Base-by-base conservation (phyloP, 2,329 filamentous ascomycete species). In the Penicillium crustosum region DNA sequence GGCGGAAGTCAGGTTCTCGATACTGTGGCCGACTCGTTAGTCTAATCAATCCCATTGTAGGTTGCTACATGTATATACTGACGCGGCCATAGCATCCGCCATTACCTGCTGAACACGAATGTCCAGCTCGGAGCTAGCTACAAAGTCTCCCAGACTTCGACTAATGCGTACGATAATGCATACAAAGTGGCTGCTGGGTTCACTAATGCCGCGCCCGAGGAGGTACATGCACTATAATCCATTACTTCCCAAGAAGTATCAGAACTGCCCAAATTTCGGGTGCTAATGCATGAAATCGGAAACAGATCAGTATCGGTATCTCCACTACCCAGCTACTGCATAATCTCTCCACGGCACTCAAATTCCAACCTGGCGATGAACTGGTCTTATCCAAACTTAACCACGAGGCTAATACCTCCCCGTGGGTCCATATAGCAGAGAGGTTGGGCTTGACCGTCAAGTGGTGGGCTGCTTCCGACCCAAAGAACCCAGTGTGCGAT, bases 71-170 rank as follows among this genome's bases (percentile, higher is more conserved):
- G 15, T 21, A 29, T 19, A 3, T 36, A 12, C 27, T 41, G 23
- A 59, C 29, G 35, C 23, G 3, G 7, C 21, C 10, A 23, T 21
- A 86, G 86, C 1, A 86, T 93, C 55, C 78, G 79, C 1, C 79
- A 85, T 25, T 92, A 93, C 65, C 80, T 92, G 9, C 77, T 81
- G 38, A 81, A 81, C 29, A 87, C 81, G 61, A 92, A 93, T 63
- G 89, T 92, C 42, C 90, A 93, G 70, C 82, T 92, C 0, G 89
- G 89, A 21, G 89, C 88, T 3, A 85, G 83, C 0, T 93, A 93
- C 69, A 77, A 78, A 6, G 79, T 84, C 1, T 83, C 86, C 10
- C 77, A 83, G 61, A 75, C 78, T 41, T 86, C 89, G 0, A 89
- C 85, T 1, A 75, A 78, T 21, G 78, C 81, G 25, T 90, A 88